Percentiles rank a stretch among this genome's conserved stretches.
These are phyloP conservation scores for Fusarium burgessii DNA, from an alignment of 2,329 filamentous ascomycete species.

Conservation along the genomic window DNA sequence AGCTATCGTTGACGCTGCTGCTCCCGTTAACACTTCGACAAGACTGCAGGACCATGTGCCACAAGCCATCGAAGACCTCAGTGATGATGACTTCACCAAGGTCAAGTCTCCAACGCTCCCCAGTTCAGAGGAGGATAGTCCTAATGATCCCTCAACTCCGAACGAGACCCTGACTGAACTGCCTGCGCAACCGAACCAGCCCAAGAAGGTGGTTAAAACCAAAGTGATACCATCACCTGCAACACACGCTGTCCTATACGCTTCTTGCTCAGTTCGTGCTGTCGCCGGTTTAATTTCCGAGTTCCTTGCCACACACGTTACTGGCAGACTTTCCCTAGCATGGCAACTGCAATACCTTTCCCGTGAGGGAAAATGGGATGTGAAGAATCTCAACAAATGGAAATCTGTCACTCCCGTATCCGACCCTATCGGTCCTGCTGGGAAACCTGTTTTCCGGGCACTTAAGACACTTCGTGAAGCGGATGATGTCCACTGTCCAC, in stretches of 20 bases:
- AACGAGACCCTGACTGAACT: constrained; percentile 57
- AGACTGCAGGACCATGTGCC: constrained; percentile 50
- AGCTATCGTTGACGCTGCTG: constrained; percentile 59
- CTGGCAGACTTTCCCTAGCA: constrained; percentile 80
- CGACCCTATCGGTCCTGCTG: constrained; percentile 71
- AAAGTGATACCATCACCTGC: constrained; percentile 80
- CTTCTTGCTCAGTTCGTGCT: constrained; percentile 78
- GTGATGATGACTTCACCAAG: constrained; percentile 45
- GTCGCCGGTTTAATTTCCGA: constrained; percentile 85
- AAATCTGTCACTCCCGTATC: constrained; percentile 82
- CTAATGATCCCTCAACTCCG: constrained; percentile 61
- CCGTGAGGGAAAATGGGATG: constrained; percentile 95
- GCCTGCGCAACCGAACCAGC: constrained; percentile 62
- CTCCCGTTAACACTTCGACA: constrained; percentile 57
- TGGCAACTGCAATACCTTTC: constrained; percentile 94
- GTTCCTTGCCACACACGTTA: constrained; percentile 81
- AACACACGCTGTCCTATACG: constrained; percentile 86
- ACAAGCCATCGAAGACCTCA: constrained; percentile 51
- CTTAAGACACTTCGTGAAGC: constrained; percentile 95
- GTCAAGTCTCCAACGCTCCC: constrained; percentile 37
- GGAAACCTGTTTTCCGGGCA: constrained; percentile 77
- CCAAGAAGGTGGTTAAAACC: constrained; percentile 71
- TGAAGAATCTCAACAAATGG: constrained; percentile 97
- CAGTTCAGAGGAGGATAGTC: constrained; percentile 52
- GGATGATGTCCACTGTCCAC: constrained; percentile 84